A percentile compares a stretch with the other conserved stretches of the same genome.
phyloP scores from a whole-genome alignment of 768 basidiomycete genomes.

The Termitomyces sp. region DNA sequence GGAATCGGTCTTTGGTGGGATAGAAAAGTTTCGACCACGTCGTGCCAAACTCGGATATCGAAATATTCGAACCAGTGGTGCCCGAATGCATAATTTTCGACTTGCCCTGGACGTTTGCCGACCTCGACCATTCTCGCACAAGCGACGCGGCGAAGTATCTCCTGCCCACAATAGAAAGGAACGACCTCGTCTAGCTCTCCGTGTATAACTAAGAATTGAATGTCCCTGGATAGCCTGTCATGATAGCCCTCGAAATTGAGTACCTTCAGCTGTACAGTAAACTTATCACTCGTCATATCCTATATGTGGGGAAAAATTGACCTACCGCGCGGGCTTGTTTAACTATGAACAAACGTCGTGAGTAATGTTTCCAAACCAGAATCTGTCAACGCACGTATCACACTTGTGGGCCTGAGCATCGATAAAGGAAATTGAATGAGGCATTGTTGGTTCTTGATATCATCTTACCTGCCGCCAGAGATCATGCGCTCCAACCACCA shows the following conservation, averaged over 20 bases:
- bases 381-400: slow-evolving; percentile 21
- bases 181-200: slow-evolving; percentile 32
- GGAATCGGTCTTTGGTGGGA: not conserved
- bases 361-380: not conserved
- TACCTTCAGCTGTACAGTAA: slow-evolving; percentile 16
- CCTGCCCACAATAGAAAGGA: slow-evolving; percentile 28
- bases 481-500: slow-evolving; percentile 18
- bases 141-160: slow-evolving; percentile 29
- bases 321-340: slow-evolving; percentile 28
- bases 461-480: slow-evolving; percentile 18
- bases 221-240: slow-evolving; percentile 22
- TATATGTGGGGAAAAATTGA: not conserved
- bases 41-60: slow-evolving; percentile 31
- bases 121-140: slow-evolving; percentile 28
- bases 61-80: slow-evolving; percentile 45
- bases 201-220: slow-evolving; percentile 33
- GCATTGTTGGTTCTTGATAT: not conserved
- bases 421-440: not conserved
- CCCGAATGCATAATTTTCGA: slow-evolving; percentile 32
- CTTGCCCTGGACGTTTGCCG: slow-evolving; percentile 25
- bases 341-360: slow-evolving; percentile 13
- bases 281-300: not conserved
- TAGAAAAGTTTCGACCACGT: slow-evolving; percentile 31
- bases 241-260: slow-evolving; percentile 27
- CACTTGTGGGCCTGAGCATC: slow-evolving; percentile 19